These are phyloP conservation scores for Exsudoporus floridanus DNA, from an alignment of 1,284 basidiomycete species.

Conservation along the genomic window DNA sequence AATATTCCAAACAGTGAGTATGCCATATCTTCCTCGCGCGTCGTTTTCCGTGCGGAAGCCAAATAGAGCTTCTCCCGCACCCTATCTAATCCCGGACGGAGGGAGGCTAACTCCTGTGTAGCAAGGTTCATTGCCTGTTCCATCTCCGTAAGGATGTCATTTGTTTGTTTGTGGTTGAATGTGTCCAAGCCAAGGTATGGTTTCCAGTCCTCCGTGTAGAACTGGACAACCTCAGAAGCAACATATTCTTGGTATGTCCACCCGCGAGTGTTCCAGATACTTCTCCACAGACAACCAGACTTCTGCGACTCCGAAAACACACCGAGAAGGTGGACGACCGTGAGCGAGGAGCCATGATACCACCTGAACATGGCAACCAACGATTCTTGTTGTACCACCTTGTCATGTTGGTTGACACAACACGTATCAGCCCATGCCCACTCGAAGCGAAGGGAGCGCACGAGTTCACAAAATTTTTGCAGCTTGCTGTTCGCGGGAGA, in stretches of 20 bases:
- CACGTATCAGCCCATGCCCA: slow-evolving; percentile 2
- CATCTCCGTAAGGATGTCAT: too few relatives aligned
- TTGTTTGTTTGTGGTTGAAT: too few relatives aligned
- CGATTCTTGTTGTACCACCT: neutral
- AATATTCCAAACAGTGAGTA: too few relatives aligned
- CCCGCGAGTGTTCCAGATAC: neutral
- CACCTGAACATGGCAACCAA: neutral
- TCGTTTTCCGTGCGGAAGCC: too few relatives aligned
- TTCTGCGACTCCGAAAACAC: neutral
- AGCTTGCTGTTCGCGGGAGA: neutral
- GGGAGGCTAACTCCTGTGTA: too few relatives aligned
- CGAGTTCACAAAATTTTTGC: neutral
- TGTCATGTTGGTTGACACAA: neutral
- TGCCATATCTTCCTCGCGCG: too few relatives aligned
- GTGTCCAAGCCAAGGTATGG: too few relatives aligned
- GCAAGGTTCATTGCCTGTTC: neutral
- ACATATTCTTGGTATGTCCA: neutral
- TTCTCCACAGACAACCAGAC: neutral
- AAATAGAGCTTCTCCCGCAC: too few relatives aligned
- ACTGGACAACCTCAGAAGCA: neutral
- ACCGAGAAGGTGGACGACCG: neutral
- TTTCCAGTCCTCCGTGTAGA: too few relatives aligned
- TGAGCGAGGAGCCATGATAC: neutral
- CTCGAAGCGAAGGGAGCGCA: neutral
- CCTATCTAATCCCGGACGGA: too few relatives aligned